Percentiles rank a stretch among this genome's conserved stretches.
Evolutionary conservation across 1,139 yeast genomes (phyloP).

Genomic region (Suhomyces choctaworum): DNA sequence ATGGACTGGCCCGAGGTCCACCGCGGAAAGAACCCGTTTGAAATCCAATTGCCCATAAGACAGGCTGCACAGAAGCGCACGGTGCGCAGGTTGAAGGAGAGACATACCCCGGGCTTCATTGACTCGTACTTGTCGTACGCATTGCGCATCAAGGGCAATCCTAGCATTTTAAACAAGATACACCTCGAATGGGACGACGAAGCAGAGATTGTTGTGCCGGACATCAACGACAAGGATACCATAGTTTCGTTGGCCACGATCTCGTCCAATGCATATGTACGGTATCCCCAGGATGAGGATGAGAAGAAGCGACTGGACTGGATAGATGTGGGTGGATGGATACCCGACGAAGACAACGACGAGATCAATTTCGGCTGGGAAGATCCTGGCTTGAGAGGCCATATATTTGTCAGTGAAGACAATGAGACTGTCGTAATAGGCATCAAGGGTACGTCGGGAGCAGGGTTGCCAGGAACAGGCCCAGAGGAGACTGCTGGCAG

Average conservation of each 20-base stretch:
- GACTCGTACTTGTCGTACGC: slow-evolving; percentile 68
- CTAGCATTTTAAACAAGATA: slow-evolving; percentile 40
- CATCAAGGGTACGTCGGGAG: slow-evolving; percentile 91
- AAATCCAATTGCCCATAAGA: slow-evolving; percentile 32
- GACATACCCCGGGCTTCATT: slow-evolving; percentile 61
- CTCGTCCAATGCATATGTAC: slow-evolving; percentile 90
- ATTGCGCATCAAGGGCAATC: slow-evolving; percentile 44
- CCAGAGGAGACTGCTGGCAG: slow-evolving; percentile 73
- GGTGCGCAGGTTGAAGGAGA: slow-evolving; percentile 52
- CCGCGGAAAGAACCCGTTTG: slow-evolving; percentile 45
- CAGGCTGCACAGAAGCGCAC: slow-evolving; percentile 18
- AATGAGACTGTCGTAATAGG: slow-evolving; percentile 74
- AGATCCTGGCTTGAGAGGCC: slow-evolving; percentile 83
- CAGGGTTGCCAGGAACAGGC: slow-evolving; percentile 73
- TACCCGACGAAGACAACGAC: slow-evolving; percentile 34
- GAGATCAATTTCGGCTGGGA: slow-evolving; percentile 78
- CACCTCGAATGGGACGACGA: slow-evolving; percentile 57
- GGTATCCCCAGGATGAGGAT: slow-evolving; percentile 65
- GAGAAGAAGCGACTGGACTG: slow-evolving; percentile 62
- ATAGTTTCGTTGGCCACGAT: slow-evolving; percentile 76
- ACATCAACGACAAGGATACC: slow-evolving; percentile 71
- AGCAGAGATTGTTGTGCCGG: slow-evolving; percentile 58
- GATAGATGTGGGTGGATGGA: slow-evolving; percentile 77
- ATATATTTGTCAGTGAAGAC: slow-evolving; percentile 71
- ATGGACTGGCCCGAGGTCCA: slow-evolving; percentile 44